Conservation (phyloP, 2,329 filamentous ascomycete species). For the Penicillium aurantiogriseum region DNA sequence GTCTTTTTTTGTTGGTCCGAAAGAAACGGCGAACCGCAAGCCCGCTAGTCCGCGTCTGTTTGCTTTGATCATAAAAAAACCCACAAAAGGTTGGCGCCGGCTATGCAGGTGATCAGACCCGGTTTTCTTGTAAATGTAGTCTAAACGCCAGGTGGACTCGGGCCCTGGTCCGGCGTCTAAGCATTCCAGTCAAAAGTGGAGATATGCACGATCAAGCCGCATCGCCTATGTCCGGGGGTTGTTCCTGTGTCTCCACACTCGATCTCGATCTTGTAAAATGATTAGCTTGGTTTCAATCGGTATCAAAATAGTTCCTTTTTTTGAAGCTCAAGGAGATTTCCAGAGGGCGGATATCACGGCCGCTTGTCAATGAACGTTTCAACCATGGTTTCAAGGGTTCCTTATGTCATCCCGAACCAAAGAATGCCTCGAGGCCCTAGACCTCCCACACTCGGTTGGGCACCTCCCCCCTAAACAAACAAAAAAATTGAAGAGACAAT, state of each 20-base stretch:
- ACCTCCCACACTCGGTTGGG: neutral
- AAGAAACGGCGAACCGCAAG: neutral
- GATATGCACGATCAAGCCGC: slow-evolving; percentile 27
- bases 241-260: slow-evolving; percentile 6
- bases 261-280: neutral
- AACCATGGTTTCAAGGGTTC: neutral
- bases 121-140: slow-evolving; percentile 17
- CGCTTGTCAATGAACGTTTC: neutral
- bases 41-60: slow-evolving; percentile 1
- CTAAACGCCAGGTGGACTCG: slow-evolving; percentile 27
- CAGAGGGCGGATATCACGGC: neutral
- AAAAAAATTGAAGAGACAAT: neutral
- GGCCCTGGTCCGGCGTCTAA: slow-evolving; percentile 30
- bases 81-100: slow-evolving; percentile 26
- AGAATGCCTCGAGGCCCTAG: slow-evolving; percentile 1
- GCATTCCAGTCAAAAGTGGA: slow-evolving; percentile 31
- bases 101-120: slow-evolving; percentile 38
- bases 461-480: neutral
- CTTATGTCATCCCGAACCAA: slow-evolving; percentile 13
- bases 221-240: slow-evolving; percentile 14
- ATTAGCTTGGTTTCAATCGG: neutral
- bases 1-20: neutral
- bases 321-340: neutral
- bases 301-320: neutral
- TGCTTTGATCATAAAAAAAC: neutral